Conservation (phyloP, 2,329 filamentous ascomycete species). For the Ophiosphaerella herpotricha region DNA sequence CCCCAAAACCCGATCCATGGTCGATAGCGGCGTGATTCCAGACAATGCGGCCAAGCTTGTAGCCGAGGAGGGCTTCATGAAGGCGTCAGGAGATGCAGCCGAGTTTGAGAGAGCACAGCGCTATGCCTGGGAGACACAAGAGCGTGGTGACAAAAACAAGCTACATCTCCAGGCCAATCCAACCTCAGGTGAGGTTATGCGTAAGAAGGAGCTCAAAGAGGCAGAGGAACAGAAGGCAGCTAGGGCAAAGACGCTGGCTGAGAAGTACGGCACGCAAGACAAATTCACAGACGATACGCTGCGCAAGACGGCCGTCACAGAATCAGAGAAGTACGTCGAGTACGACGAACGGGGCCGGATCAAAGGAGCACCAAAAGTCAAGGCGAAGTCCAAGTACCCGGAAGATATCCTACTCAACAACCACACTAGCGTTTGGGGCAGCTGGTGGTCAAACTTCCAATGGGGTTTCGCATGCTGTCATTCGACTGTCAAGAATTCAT, state of each 20-base stretch:
- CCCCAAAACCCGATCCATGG: conserved; percentile 90
- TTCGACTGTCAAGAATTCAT: conserved; percentile 92
- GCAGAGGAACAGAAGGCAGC: conserved; percentile 70
- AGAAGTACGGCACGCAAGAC: conserved; percentile 80
- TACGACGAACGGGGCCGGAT: conserved; percentile 90
- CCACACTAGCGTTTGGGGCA: conserved; percentile 91
- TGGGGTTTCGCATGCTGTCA: conserved; percentile 98
- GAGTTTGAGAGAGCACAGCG: conserved; percentile 89
- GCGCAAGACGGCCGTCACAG: conserved; percentile 70
- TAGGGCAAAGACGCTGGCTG: conserved; percentile 70
- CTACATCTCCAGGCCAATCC: conserved; percentile 95
- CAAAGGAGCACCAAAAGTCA: conserved; percentile 80
- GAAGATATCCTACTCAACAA: conserved; percentile 91
- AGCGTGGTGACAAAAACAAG: conserved; percentile 75
- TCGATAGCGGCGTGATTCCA: conserved; percentile 78
- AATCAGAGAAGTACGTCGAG: conserved; percentile 87
- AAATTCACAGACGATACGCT: conserved; percentile 65
- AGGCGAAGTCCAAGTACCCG: conserved; percentile 85
- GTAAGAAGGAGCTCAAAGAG: conserved; percentile 79
- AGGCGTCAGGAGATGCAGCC: conserved; percentile 84
- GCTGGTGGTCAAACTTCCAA: conserved; percentile 93
- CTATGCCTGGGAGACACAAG: conserved; percentile 95
- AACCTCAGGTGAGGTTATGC: conserved; percentile 83
- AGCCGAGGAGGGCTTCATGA: conserved; percentile 91
- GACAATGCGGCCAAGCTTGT: conserved; percentile 82